Evolutionary conservation across 148 eudicot genomes (phyloP), one percentile per base, ranked within the genome.

Genomic region (Amaranthus hypochondriacus): DNA sequence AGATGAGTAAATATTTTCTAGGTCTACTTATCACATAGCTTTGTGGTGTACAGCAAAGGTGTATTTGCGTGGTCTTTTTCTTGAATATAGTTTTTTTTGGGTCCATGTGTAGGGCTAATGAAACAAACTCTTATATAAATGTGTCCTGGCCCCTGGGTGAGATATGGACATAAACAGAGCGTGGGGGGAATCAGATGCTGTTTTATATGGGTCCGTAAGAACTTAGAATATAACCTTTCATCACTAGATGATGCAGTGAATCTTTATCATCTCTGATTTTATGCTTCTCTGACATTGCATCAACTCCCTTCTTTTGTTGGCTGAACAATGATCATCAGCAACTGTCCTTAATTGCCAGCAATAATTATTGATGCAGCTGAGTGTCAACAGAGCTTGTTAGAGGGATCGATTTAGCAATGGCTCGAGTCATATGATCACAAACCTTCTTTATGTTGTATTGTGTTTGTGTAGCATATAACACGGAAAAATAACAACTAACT

Each of bases 141-240:
- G 68, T 64, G 44, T 43, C 6, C 2, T 46, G 6, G 47, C 44
- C 4, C 18, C 48, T 4, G 6, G 12, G 15, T 64, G 68, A 64
- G 63, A 60, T 60, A 28, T 28, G 63, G 44, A 60, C 63, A 60
- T 60, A 28, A 60, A 18, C 46, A 60, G 8, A 18, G 63, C 63
- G 44, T 60, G 63, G 68, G 68, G n/a, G 51, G 72, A 56, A 70
- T 70, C 62, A 70, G 62, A 56, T 70, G 56, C 73, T 70, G 15
- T 52, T 43, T 67, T 6, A n/a, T 14, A 13, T 14, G 21, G 62
- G 48, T 69, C 49, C 8, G 50, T 5, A 47, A 4, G 51, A 46
- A 46, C 13, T 47, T 60, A 0, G 49, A 7, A 12, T 8, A 44
- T 15, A 64, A 64, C 68, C 47, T 64, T 63, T 46, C 21, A 10